phyloP scores from a whole-genome alignment of 768 basidiomycete genomes.

The Rhodotorula diobovata region DNA sequence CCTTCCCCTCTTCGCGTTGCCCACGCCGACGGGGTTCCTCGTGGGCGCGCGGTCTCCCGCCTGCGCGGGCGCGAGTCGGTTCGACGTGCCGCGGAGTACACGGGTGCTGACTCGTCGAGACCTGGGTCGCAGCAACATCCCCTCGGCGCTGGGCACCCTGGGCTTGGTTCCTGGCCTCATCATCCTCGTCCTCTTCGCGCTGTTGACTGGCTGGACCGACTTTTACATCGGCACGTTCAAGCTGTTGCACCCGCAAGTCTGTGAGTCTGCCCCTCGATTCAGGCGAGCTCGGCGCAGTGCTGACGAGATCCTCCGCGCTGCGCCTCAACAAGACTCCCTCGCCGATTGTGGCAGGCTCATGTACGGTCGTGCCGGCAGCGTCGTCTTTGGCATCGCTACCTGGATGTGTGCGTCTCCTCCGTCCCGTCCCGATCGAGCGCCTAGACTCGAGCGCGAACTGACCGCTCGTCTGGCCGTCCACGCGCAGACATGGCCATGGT shows the following conservation, averaged over 20 bases:
- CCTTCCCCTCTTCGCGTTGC: background rate
- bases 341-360: constrained; percentile 24
- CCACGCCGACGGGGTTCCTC: background rate
- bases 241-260: constrained; percentile 22
- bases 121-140: constrained; percentile 8
- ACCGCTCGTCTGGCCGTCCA: background rate
- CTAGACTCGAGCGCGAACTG: background rate
- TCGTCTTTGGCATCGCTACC: constrained; percentile 20
- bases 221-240: constrained; percentile 23
- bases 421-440: background rate
- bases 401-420: constrained; percentile 13
- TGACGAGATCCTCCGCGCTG: background rate
- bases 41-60: too few relatives aligned
- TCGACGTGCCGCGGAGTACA: too few relatives aligned
- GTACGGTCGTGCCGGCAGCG: constrained; percentile 19
- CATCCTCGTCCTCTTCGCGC: constrained; percentile 3
- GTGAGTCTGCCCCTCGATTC: constrained; percentile 1
- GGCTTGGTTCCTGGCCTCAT: constrained; percentile 31
- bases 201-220: background rate
- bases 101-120: background rate
- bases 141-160: constrained; percentile 21
- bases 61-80: too few relatives aligned
- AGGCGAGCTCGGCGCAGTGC: accelerated
- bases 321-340: constrained; percentile 12
- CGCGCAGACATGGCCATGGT: constrained; percentile 31